These are phyloP conservation scores for Bipolaris oryzae DNA, from an alignment of 2,329 filamentous ascomycete genomes.

Conservation along the genomic window DNA sequence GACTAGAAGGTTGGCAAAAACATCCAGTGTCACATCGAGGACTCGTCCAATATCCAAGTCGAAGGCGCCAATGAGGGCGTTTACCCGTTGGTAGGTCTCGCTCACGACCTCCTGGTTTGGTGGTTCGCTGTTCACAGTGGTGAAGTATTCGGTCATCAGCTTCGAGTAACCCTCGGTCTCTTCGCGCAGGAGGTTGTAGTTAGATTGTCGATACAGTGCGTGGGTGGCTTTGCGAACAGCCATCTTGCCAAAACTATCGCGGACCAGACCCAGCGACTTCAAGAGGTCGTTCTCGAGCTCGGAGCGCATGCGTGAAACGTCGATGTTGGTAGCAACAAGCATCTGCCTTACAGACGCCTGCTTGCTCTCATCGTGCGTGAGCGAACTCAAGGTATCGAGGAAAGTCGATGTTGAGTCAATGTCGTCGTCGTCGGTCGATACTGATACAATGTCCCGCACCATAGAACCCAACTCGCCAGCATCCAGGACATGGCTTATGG, in stretches of 20 bases:
- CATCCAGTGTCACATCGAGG: slow-evolving; percentile 91
- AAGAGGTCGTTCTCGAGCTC: slow-evolving; percentile 81
- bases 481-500: slow-evolving; percentile 70
- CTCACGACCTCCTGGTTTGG: slow-evolving; percentile 78
- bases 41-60: slow-evolving; percentile 95
- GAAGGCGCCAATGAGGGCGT: slow-evolving; percentile 94
- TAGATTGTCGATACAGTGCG: slow-evolving; percentile 90
- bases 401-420: slow-evolving; percentile 66
- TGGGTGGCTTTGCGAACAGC: slow-evolving; percentile 91
- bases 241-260: slow-evolving; percentile 81
- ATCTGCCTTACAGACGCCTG: slow-evolving; percentile 67
- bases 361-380: slow-evolving; percentile 73
- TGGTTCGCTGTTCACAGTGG: slow-evolving; percentile 75
- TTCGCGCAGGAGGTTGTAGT: slow-evolving; percentile 93
- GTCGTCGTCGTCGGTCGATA: slow-evolving; percentile 54
- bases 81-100: slow-evolving; percentile 88
- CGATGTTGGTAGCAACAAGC: slow-evolving; percentile 73
- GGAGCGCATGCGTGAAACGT: slow-evolving; percentile 73
- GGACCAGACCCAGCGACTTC: slow-evolving; percentile 77
- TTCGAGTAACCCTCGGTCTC: slow-evolving; percentile 98
- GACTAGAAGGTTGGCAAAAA: slow-evolving; percentile 90
- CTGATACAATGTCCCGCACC: slow-evolving; percentile 74
- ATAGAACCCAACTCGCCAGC: slow-evolving; percentile 72
- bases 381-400: slow-evolving; percentile 80
- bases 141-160: slow-evolving; percentile 92